A percentile compares a stretch with the other conserved stretches of the same genome.
These are phyloP conservation scores for Agarophyton chilense DNA, from an alignment of 23 red algal species.

Conservation along the genomic window DNA sequence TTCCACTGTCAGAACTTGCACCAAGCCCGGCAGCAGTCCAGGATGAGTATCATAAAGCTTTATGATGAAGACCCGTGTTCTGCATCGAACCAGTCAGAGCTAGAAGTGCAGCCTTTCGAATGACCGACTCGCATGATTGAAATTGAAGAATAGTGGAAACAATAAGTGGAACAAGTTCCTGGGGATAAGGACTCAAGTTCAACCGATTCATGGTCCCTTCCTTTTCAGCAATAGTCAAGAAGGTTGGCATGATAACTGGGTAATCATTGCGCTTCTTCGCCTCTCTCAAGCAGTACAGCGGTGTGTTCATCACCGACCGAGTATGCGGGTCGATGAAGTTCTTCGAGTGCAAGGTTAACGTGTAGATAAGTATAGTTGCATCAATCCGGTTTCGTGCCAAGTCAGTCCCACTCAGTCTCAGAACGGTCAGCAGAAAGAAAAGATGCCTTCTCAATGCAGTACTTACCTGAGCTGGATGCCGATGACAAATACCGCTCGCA, in stretches of 20 bases:
- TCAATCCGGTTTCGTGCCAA: conserved; percentile 50
- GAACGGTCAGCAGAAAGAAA: conserved; percentile 68
- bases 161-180: conserved; percentile 73
- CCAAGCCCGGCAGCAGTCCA: conserved; percentile 71
- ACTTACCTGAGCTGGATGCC: conserved; percentile 79
- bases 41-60: conserved; percentile 79
- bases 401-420: conserved; percentile 70
- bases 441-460: conserved; percentile 78
- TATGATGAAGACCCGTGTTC: conserved; percentile 74
- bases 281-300: conserved; percentile 61
- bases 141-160: conserved; percentile 72
- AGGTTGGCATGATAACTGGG: conserved; percentile 53
- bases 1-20: conserved; percentile 72
- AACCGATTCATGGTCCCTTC: conserved; percentile 67
- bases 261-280: conserved; percentile 54
- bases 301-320: conserved; percentile 45
- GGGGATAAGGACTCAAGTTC: conserved; percentile 67
- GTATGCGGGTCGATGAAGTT: conserved; percentile 79
- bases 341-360: conserved; percentile 73
- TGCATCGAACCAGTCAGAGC: conserved; percentile 78
- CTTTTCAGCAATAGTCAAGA: conserved; percentile 69
- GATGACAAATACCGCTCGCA: conserved; percentile 54
- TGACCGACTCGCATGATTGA: conserved; percentile 55
- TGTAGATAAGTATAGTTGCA: conserved; percentile 77
- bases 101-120: conserved; percentile 65